Conservation (phyloP, 2,329 filamentous ascomycete species). For the Fusarium sp. region DNA sequence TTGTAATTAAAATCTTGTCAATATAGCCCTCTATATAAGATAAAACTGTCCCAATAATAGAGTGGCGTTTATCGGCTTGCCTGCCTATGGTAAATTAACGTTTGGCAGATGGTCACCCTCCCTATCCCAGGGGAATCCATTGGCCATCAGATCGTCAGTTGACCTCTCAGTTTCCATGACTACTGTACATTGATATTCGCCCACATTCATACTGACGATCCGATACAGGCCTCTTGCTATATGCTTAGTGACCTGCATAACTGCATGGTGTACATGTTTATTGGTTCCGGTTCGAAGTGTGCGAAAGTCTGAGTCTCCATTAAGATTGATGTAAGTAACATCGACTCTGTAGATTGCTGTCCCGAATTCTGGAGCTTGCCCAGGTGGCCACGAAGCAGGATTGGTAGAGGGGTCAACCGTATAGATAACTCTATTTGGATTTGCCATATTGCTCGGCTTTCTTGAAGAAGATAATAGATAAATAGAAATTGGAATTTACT, state of each 20-base stretch:
- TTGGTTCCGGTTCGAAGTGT: neutral
- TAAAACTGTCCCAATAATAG: accelerated
- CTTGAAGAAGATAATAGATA: neutral
- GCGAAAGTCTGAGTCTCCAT: neutral
- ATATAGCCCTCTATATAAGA: neutral
- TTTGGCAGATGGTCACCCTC: neutral
- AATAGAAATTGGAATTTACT: neutral
- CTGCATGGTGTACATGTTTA: neutral
- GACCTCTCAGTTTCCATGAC: neutral
- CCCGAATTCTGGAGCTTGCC: neutral
- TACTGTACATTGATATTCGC: neutral
- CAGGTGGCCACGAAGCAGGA: neutral
- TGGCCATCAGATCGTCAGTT: neutral
- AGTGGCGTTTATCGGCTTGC: accelerated
- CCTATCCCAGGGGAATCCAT: neutral
- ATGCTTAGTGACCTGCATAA: neutral
- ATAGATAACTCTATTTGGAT: neutral
- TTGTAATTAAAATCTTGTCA: accelerated
- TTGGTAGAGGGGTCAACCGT: neutral
- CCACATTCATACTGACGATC: neutral
- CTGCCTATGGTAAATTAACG: neutral
- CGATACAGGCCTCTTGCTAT: neutral
- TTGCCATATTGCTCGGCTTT: neutral
- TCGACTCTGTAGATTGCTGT: neutral
- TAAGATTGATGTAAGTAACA: neutral